A percentile compares a stretch with the other conserved stretches of the same genome.
Evolutionary conservation across 2,329 filamentous ascomycete species (phyloP).

Genomic region (Ophiostoma himal-ulmi): DNA sequence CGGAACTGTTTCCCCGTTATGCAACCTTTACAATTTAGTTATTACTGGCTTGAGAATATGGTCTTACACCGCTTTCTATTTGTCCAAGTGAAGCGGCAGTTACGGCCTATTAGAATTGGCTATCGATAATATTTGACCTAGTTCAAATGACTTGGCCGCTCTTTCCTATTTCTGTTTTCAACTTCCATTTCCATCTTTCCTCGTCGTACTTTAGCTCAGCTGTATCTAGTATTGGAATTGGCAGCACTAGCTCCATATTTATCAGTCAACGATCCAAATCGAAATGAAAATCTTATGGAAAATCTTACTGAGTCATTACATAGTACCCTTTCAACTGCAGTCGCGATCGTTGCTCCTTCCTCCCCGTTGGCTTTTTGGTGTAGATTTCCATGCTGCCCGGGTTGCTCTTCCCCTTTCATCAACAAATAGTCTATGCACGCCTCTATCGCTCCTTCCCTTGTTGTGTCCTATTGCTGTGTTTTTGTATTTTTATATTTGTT

Average conservation of each 20-base stretch:
- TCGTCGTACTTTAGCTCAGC: too few relatives aligned
- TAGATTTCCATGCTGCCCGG: background rate
- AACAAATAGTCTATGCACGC: background rate
- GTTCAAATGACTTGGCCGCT: background rate
- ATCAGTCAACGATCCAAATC: background rate
- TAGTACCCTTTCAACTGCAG: background rate
- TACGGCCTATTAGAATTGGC: background rate
- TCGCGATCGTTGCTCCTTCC: constrained; percentile 3
- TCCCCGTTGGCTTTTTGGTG: background rate
- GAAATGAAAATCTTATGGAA: background rate
- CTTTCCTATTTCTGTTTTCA: background rate
- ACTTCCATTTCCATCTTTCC: too few relatives aligned
- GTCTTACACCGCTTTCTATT: background rate
- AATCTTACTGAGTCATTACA: background rate
- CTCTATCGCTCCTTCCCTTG: background rate
- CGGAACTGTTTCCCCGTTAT: background rate
- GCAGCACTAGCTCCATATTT: too few relatives aligned
- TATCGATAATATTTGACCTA: background rate
- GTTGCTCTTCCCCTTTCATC: constrained; percentile 2
- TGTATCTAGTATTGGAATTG: too few relatives aligned
- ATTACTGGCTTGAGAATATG: background rate
- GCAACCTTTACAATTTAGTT: background rate
- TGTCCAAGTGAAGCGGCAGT: background rate
- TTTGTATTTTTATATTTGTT: background rate
- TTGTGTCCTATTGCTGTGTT: background rate